phyloP scores from a whole-genome alignment of 257 asterid species.

The Rehmannia glutinosa region DNA sequence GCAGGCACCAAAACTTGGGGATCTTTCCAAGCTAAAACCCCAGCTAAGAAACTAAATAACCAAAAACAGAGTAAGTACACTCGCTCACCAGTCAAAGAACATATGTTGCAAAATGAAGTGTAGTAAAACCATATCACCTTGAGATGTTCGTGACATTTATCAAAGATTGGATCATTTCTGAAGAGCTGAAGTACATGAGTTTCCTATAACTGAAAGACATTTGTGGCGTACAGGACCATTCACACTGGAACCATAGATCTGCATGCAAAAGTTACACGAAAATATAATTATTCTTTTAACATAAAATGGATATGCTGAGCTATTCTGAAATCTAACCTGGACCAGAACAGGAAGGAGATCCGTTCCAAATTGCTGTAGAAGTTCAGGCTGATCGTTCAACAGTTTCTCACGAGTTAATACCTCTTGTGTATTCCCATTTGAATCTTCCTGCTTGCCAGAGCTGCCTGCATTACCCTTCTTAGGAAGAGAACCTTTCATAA shows the following conservation, averaged over 20 bases:
- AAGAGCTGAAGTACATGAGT: constrained; percentile 93
- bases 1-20: constrained; percentile 97
- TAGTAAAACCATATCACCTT: constrained; percentile 44
- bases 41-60: constrained; percentile 77
- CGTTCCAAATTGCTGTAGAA: constrained; percentile 86
- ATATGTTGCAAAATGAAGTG: constrained; percentile 1
- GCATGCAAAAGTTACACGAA: constrained; percentile 24
- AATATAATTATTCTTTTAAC: neutral
- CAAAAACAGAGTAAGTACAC: constrained; percentile 21
- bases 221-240: constrained; percentile 96
- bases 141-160: constrained; percentile 72
- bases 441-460: constrained; percentile 68
- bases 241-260: constrained; percentile 98
- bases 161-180: constrained; percentile 79
- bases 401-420: constrained; percentile 73
- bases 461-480: constrained; percentile 62
- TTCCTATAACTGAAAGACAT: constrained; percentile 93
- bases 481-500: constrained; percentile 52
- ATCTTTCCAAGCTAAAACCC: constrained; percentile 99
- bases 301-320: neutral
- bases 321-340: constrained; percentile 55
- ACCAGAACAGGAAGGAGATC: constrained; percentile 90
- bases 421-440: constrained; percentile 50
- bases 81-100: constrained; percentile 4
- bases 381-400: constrained; percentile 89